Conservation (phyloP, 352 stramenopile species). For the Phytophthora chlamydospora region DNA sequence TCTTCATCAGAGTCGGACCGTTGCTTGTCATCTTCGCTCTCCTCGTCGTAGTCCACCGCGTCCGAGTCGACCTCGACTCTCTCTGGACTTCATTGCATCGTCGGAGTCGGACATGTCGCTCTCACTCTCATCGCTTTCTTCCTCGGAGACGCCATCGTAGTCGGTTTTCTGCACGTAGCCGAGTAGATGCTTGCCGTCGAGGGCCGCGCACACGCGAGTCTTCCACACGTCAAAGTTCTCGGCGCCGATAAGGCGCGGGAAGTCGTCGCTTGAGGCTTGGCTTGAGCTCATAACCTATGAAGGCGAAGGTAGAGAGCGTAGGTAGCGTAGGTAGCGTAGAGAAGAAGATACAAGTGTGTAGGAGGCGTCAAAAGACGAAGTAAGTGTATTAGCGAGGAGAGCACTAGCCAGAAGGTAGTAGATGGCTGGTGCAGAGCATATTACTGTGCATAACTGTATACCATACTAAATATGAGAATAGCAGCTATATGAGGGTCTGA, state of each 20-base stretch:
- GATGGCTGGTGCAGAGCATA: too few relatives aligned
- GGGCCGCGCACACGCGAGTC: slow-evolving; percentile 5
- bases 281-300: slow-evolving; percentile 24
- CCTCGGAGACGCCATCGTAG: slow-evolving; percentile 15
- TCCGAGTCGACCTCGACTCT: slow-evolving; percentile 4
- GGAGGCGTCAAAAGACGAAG: too few relatives aligned
- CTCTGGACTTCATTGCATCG: not conserved
- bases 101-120: slow-evolving; percentile 4
- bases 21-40: slow-evolving; percentile 10
- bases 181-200: slow-evolving; percentile 24
- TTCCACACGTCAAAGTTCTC: slow-evolving; percentile 21
- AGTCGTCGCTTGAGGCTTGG: slow-evolving; percentile 19
- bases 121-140: not conserved
- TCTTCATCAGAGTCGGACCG: slow-evolving; percentile 9
- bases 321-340: too few relatives aligned
- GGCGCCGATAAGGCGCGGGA: slow-evolving; percentile 10
- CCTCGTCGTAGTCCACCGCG: slow-evolving; percentile 5
- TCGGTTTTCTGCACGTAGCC: slow-evolving; percentile 17
- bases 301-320: too few relatives aligned
- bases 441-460: too few relatives aligned
- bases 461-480: too few relatives aligned
- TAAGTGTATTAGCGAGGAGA: too few relatives aligned
- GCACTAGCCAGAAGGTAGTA: too few relatives aligned
- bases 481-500: too few relatives aligned
- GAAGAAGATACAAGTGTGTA: too few relatives aligned